These are phyloP conservation scores for Ophiosphaerella narmari DNA, from an alignment of 2,329 filamentous ascomycete species.

Conservation along the genomic window DNA sequence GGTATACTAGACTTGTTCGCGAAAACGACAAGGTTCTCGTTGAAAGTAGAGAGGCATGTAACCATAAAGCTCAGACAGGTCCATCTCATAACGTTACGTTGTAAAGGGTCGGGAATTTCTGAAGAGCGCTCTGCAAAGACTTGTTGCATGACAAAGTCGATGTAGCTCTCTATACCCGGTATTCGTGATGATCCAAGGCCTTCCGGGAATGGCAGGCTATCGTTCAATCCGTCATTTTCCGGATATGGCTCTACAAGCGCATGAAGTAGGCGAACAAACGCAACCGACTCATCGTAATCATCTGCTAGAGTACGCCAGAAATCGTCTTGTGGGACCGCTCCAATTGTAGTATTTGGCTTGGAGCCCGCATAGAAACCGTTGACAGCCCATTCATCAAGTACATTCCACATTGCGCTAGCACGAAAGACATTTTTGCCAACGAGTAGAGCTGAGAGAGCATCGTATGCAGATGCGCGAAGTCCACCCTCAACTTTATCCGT, in stretches of 20 bases:
- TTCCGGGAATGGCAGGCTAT: constrained; percentile 85
- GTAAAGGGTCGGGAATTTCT: constrained; percentile 66
- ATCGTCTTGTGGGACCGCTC: constrained; percentile 33
- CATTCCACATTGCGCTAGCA: constrained; percentile 76
- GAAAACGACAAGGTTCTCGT: constrained; percentile 88
- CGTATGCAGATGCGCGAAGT: constrained; percentile 82
- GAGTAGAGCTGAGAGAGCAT: constrained; percentile 75
- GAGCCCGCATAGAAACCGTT: constrained; percentile 40
- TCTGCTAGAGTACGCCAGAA: constrained; percentile 75
- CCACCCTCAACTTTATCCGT: constrained; percentile 76
- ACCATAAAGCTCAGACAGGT: constrained; percentile 84
- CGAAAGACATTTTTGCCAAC: constrained; percentile 71
- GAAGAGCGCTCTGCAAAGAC: constrained; percentile 71
- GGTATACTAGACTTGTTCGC: constrained; percentile 77
- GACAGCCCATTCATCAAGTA: constrained; percentile 76
- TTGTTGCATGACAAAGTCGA: constrained; percentile 86
- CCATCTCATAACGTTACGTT: constrained; percentile 74
- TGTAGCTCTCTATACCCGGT: constrained; percentile 87
- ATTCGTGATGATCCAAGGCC: constrained; percentile 77
- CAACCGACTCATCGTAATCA: constrained; percentile 82
- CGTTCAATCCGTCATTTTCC: constrained; percentile 66
- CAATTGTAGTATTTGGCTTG: constrained; percentile 33
- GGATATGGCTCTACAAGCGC: constrained; percentile 70
- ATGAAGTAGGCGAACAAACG: constrained; percentile 79
- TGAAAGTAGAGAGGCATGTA: constrained; percentile 82